Percentiles rank a stretch among this genome's conserved stretches.
Evolutionary conservation across 2,329 filamentous ascomycete genomes (phyloP).

Genomic region (Stachybotrys elegans): DNA sequence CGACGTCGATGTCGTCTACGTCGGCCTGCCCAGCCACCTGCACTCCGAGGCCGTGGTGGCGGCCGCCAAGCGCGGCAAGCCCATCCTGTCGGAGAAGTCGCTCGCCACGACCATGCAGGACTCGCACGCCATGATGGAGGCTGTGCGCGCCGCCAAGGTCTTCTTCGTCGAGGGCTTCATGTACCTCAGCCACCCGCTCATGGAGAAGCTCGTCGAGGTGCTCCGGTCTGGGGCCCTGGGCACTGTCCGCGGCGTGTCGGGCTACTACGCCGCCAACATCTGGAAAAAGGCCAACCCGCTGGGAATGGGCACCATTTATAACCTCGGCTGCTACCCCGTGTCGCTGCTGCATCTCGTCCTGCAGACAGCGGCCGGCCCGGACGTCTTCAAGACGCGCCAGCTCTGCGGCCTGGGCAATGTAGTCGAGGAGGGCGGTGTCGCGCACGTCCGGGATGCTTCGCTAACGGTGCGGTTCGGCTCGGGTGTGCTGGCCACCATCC

Average conservation of each 20-base stretch:
- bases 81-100: constrained; percentile 21
- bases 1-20: constrained; percentile 19
- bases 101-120: constrained; percentile 20
- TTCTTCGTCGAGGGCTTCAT: constrained; percentile 23
- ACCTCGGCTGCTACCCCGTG: constrained; percentile 21
- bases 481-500: constrained; percentile 17
- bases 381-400: constrained; percentile 12
- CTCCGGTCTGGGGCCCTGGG: constrained; percentile 15
- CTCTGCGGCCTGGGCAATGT: constrained; percentile 17
- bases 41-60: constrained; percentile 18
- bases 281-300: constrained; percentile 20
- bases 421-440: constrained; percentile 11
- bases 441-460: constrained; percentile 16
- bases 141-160: constrained; percentile 13
- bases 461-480: constrained; percentile 16
- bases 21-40: constrained; percentile 20
- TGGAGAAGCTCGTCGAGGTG: constrained; percentile 16
- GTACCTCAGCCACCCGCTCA: constrained; percentile 20
- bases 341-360: constrained; percentile 19
- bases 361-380: constrained; percentile 15
- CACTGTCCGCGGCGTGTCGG: constrained; percentile 14
- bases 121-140: constrained; percentile 15
- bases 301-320: constrained; percentile 23
- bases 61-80: constrained; percentile 16
- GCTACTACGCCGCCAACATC: constrained; percentile 21